A percentile compares a stretch with the other conserved stretches of the same genome.
These are phyloP conservation scores for Piper betle DNA, from an alignment of 164 flowering plant species.

Conservation along the genomic window DNA sequence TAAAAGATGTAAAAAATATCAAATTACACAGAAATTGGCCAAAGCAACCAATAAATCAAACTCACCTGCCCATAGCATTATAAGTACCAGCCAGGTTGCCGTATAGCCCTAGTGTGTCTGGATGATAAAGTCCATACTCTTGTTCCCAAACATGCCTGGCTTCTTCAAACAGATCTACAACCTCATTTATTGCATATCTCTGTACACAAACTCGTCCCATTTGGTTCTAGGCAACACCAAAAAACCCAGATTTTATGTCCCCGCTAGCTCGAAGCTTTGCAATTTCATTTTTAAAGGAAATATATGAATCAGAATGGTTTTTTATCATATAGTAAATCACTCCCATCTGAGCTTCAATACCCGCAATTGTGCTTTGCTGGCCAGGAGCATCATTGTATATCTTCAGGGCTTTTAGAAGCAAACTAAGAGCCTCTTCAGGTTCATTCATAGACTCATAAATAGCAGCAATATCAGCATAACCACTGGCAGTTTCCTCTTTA, in stretches of 20 bases:
- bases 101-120: constrained; percentile 88
- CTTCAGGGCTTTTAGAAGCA: constrained; percentile 70
- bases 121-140: constrained; percentile 84
- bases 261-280: constrained; percentile 72
- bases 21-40: no score
- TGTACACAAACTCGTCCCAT: constrained; percentile 95
- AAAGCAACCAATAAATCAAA: no score
- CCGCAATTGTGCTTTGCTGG: constrained; percentile 78
- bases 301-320: constrained; percentile 57
- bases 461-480: constrained; percentile 72
- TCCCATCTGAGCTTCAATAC: constrained; percentile 95
- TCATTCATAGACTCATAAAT: constrained; percentile 89
- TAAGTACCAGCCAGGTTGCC: constrained; percentile 96
- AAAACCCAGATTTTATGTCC: constrained; percentile 80
- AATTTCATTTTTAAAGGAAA: constrained; percentile 46
- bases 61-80: constrained; percentile 86
- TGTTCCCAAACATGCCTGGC: constrained; percentile 62
- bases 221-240: constrained; percentile 87
- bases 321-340: constrained; percentile 82
- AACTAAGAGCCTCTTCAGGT: constrained; percentile 65
- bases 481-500: constrained; percentile 82
- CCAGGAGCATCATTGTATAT: constrained; percentile 69
- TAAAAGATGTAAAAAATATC: no score
- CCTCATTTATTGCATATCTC: constrained; percentile 65
- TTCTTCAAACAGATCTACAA: constrained; percentile 78